Base-by-base conservation (phyloP, 129 eudicot species). In the Saussurea involucrata region DNA sequence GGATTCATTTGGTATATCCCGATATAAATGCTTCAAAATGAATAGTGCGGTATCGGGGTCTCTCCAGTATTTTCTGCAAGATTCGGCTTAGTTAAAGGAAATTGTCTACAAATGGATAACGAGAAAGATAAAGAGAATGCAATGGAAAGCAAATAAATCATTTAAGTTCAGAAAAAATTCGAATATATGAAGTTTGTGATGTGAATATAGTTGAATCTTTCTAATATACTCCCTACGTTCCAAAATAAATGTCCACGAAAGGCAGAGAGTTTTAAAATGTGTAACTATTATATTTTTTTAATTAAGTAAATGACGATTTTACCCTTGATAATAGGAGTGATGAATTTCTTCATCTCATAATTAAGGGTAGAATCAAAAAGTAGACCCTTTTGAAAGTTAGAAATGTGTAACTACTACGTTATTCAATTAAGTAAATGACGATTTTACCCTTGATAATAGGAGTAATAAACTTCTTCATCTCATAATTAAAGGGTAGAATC, bases 61-160 rank as follows among this genome's bases (percentile, higher is more conserved):
- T 69, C 98, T 87, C 98, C 97, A 94, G 80, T 94, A 94, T 84
- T 94, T 94, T 75, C 98, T 93, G 90, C 74, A 79, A 40, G 69
- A 74, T 71, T 27, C 4, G 32, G 65, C 13, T 44, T 15, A 24
- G 34, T 70, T 20, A 70, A 29, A 71, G 27, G 5, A 37, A 36
- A 69, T 25, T 5, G 65, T 60, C 65, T 60, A 6, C 9, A 5
- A 17, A 17, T n/a, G 22, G 61, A 53, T n/a, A 53, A 17, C 9
- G 61, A 53, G 22, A n/a, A 53, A 53, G 61, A n/a, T 53, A 53
- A 17, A 53, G 20, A 49, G 20, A 46, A 46, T 46, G 7, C 25
- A 18, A 57, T 0, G 3, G 64, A 57, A 57, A 57, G 64, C 24
- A 57, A 57, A 57, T 12, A 57, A 57, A 57, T 18, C 64, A 1